These are phyloP conservation scores for Amaranthus hypochondriacus DNA, from an alignment of 148 eudicot genomes.

Conservation along the genomic window DNA sequence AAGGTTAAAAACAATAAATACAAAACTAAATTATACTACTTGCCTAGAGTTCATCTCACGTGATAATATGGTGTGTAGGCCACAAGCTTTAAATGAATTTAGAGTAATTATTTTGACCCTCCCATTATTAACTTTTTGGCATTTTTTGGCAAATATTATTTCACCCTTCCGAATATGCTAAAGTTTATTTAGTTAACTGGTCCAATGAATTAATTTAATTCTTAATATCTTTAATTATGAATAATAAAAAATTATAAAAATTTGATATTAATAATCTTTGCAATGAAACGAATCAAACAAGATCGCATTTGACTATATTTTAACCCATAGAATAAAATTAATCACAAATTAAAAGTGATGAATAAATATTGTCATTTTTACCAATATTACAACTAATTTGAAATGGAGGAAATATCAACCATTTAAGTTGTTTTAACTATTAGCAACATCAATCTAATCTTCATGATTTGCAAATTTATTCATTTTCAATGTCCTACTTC, in stretches of 20 bases:
- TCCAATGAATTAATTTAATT: too few relatives aligned
- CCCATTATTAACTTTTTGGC: background rate
- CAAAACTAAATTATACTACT: background rate
- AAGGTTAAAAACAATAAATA: background rate
- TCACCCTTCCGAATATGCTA: background rate
- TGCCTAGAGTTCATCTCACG: slow-evolving; percentile 1
- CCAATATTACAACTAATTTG: too few relatives aligned
- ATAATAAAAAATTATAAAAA: too few relatives aligned
- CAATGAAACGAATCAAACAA: too few relatives aligned
- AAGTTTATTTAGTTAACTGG: background rate
- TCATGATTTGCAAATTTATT: too few relatives aligned
- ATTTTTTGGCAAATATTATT: background rate
- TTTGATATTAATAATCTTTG: too few relatives aligned
- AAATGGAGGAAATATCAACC: background rate
- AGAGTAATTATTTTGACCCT: background rate
- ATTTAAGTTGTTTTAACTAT: slow-evolving; percentile 3
- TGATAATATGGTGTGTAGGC: slow-evolving; percentile 10
- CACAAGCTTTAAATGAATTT: slow-evolving; percentile 6
- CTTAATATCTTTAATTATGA: too few relatives aligned
- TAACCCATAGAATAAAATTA: too few relatives aligned
- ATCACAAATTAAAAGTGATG: too few relatives aligned
- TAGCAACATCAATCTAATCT: background rate
- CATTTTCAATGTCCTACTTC: too few relatives aligned
- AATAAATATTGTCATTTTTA: too few relatives aligned
- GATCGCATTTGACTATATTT: too few relatives aligned